Conservation (phyloP, 768 basidiomycete species). For the Lenzites betulinus region DNA sequence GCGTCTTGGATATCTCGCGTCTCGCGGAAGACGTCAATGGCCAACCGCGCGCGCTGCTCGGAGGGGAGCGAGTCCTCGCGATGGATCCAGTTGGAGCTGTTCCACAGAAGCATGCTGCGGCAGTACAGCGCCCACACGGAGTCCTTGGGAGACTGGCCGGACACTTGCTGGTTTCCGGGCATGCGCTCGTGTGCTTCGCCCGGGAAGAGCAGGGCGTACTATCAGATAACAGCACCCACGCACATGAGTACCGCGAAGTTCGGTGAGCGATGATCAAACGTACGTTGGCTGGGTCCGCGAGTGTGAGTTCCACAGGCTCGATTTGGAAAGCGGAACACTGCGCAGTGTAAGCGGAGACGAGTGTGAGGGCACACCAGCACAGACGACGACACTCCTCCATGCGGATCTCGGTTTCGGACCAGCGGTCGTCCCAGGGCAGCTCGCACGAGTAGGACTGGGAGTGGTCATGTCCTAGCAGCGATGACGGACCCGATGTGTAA, state of each 20-base stretch:
- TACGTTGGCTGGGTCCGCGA: constrained; percentile 71
- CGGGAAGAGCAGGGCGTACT: constrained; percentile 73
- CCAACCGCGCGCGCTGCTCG: constrained; percentile 59
- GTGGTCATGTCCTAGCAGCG: constrained; percentile 31
- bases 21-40: constrained; percentile 67
- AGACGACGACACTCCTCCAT: constrained; percentile 75
- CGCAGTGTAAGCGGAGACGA: constrained; percentile 67
- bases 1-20: constrained; percentile 66
- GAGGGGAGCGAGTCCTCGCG: constrained; percentile 43
- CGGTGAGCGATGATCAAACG: constrained; percentile 28
- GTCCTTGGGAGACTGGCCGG: constrained; percentile 63
- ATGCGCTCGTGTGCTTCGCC: constrained; percentile 64
- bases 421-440: constrained; percentile 62
- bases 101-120: constrained; percentile 82
- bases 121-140: constrained; percentile 83
- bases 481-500: constrained; percentile 30
- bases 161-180: constrained; percentile 37
- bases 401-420: constrained; percentile 56
- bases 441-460: constrained; percentile 47
- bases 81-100: constrained; percentile 56
- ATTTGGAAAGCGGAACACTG: constrained; percentile 68
- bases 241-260: constrained; percentile 1
- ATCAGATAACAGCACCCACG: constrained; percentile 8
- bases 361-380: constrained; percentile 73
- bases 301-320: constrained; percentile 55